These are phyloP conservation scores for Berberis thunbergii DNA, from an alignment of 164 flowering plant genomes.

Conservation along the genomic window DNA sequence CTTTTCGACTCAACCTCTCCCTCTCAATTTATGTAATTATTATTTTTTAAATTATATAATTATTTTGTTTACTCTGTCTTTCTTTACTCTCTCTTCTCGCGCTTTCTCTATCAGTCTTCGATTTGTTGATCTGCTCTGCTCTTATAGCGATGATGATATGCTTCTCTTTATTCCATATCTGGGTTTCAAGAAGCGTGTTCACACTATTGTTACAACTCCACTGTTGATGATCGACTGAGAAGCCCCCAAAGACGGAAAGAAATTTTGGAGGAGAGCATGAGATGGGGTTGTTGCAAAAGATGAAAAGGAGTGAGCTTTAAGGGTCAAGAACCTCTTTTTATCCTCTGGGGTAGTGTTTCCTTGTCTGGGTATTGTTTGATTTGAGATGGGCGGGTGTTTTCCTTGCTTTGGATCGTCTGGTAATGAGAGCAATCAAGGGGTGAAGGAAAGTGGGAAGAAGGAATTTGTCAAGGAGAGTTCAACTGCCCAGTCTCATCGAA, in stretches of 20 bases:
- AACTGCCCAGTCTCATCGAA: constrained; percentile 39
- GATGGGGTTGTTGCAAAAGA: not conserved
- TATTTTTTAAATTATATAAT: too few relatives aligned
- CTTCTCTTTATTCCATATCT: not conserved
- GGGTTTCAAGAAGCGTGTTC: not conserved
- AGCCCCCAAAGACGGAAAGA: too few relatives aligned
- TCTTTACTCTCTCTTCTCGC: not conserved
- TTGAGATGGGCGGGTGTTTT: constrained; percentile 60
- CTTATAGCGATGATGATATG: not conserved
- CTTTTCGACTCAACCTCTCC: too few relatives aligned
- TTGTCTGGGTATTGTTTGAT: constrained; percentile 14
- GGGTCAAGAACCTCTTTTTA: not conserved
- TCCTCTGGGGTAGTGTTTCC: not conserved
- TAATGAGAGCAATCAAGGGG: constrained; percentile 26
- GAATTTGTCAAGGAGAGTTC: constrained; percentile 47
- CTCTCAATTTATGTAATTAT: not conserved
- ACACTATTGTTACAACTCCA: not conserved
- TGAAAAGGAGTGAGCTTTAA: not conserved
- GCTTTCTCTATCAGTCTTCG: not conserved
- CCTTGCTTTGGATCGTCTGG: constrained; percentile 56
- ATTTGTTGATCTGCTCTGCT: not conserved
- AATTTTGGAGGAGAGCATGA: not conserved
- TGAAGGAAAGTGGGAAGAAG: constrained; percentile 31
- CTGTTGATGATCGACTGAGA: not conserved
- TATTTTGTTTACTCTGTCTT: not conserved